Conservation (phyloP, 2,329 filamentous ascomycete species). For the Colletotrichum theobromicola region DNA sequence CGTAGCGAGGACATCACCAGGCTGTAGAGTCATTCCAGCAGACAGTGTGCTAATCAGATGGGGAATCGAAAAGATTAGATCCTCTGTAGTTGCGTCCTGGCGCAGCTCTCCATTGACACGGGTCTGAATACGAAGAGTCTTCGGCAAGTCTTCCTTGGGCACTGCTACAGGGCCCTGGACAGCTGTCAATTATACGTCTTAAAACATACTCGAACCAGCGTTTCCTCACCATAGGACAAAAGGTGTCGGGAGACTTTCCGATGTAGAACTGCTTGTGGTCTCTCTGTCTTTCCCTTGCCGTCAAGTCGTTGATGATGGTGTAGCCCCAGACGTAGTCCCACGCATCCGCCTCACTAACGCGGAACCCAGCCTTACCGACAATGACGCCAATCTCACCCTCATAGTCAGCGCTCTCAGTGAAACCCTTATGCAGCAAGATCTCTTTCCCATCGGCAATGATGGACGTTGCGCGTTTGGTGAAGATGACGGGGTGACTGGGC, state of each 20-base stretch:
- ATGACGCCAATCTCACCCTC: slow-evolving; percentile 63
- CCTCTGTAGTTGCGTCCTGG: slow-evolving; percentile 46
- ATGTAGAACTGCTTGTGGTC: slow-evolving; percentile 67
- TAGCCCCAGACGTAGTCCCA: slow-evolving; percentile 60
- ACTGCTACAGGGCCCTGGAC: slow-evolving; percentile 55
- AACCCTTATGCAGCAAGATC: slow-evolving; percentile 49
- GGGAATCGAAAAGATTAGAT: slow-evolving; percentile 51
- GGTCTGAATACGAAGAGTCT: slow-evolving; percentile 45
- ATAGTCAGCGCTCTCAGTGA: slow-evolving; percentile 57
- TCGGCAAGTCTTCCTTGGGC: slow-evolving; percentile 46
- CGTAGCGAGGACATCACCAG: slow-evolving; percentile 51
- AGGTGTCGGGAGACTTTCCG: slow-evolving; percentile 60
- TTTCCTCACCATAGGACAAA: slow-evolving; percentile 54
- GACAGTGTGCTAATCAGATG: slow-evolving; percentile 46
- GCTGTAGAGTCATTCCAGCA: slow-evolving; percentile 45
- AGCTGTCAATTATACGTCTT: accelerated
- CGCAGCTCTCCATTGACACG: slow-evolving; percentile 51
- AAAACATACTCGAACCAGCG: accelerated
- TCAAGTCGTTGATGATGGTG: slow-evolving; percentile 60
- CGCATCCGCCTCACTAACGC: slow-evolving; percentile 47
- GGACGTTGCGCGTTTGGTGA: slow-evolving; percentile 58
- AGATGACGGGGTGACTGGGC: slow-evolving; percentile 60
- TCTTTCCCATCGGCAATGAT: slow-evolving; percentile 54
- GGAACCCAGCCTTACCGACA: slow-evolving; percentile 53
- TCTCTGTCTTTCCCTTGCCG: slow-evolving; percentile 54